Base-by-base conservation (phyloP, 768 basidiomycete genomes). In the Tremella fuciformis region DNA sequence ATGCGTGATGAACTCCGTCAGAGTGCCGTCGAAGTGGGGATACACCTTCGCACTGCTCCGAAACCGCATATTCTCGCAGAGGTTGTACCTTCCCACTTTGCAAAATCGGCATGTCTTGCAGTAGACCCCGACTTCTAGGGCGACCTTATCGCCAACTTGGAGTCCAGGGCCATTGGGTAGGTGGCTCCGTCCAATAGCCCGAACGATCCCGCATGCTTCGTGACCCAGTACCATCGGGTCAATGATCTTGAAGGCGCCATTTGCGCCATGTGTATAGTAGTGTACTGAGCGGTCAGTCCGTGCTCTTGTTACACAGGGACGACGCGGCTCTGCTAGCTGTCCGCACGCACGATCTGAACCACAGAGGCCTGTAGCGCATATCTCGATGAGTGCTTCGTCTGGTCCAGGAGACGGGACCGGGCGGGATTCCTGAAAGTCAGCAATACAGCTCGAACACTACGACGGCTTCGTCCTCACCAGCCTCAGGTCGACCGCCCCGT, bases 1-100 rank as follows among this genome's bases (percentile, higher is more conserved):
- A 76, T 94, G 92, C 77, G 89, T 91, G 83, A 97, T 88, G 63
- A 82, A 80, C 50, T 84, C 83, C 76, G 91, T 89, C 29, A 98
- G 83, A 9, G 91, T 94, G 8, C 93, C 93, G 67, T 98, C 93
- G 25, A 86, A 81, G 73, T 98, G 93, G 51, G 93, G 93, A 77
- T 87, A 91, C 22, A 88, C 88, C 73, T 92, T 88, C 42, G 93
- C 93, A 59, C 86, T 88, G 62, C 85, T 86, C 65, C 87, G 88
- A 80, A 97, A 98, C 65, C 88, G 84, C 85, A 98, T 85, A 64
- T 81, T 80, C 61, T 86, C 85, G 82, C 93, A 98, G 58, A 98
- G 84, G 80, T 98, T 97, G 80, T 97, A 98, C 21, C 90, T 83
- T 13, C 88, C 88, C 8, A 50, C 63, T 60, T 83, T 77, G 66